phyloP scores from a whole-genome alignment of 2,329 filamentous ascomycete species.

The Davidsoniella eucalypti region DNA sequence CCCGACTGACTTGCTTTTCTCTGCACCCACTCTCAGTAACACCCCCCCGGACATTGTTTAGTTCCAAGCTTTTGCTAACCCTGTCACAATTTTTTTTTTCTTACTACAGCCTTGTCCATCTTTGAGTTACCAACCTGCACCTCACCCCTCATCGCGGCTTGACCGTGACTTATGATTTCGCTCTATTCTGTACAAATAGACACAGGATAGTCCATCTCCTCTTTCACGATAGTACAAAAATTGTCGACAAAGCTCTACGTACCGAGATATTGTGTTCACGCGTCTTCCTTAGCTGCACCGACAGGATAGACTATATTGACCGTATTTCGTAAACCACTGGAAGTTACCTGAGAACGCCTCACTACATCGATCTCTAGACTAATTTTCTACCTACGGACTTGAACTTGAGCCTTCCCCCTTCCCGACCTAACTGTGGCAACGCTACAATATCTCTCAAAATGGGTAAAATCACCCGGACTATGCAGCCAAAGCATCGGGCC shows the following conservation, averaged over 20 bases:
- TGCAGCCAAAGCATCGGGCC: slow-evolving; percentile 51
- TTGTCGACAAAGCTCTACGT: background rate
- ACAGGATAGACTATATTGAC: background rate
- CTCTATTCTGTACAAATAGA: no score
- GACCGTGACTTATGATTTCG: background rate
- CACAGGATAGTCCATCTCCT: background rate
- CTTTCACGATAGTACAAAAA: background rate
- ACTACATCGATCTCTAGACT: background rate
- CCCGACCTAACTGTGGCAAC: background rate
- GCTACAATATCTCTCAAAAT: slow-evolving; percentile 30
- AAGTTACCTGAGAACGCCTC: background rate
- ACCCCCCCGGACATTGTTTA: no score
- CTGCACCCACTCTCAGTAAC: no score
- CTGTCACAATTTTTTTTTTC: slow-evolving; percentile 11
- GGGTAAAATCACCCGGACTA: slow-evolving; percentile 52
- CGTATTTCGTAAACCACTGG: background rate
- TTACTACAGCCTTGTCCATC: slow-evolving; percentile 12
- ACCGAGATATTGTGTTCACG: no score
- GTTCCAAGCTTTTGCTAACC: slow-evolving; percentile 10
- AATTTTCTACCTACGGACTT: background rate
- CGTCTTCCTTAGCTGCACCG: background rate
- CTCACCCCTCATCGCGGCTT: slow-evolving; percentile 12
- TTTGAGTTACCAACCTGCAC: slow-evolving; percentile 3
- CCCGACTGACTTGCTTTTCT: background rate
- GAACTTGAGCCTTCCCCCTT: background rate